These are phyloP conservation scores for Clohesyomyces aquaticus DNA, from an alignment of 495 filamentous ascomycete genomes.

Conservation along the genomic window DNA sequence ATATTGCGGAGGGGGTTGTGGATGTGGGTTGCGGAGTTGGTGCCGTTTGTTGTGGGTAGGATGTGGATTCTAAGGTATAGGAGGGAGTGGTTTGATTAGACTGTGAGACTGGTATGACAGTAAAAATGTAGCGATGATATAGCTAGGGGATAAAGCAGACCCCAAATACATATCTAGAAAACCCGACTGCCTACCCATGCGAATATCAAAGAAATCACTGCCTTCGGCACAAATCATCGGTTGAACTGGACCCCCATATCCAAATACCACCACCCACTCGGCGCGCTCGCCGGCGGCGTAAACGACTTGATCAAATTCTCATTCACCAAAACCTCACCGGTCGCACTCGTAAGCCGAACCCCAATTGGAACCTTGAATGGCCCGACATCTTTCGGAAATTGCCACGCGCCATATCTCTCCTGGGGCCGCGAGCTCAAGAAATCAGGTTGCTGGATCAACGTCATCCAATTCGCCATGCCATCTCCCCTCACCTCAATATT, in stretches of 20 bases:
- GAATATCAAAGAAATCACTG: no score
- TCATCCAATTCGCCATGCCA: background rate
- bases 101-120: no score
- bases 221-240: no score
- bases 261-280: background rate
- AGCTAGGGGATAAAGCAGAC: no score
- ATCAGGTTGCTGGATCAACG: background rate
- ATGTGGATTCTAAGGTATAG: slow-evolving; percentile 19
- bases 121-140: no score
- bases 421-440: background rate
- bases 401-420: background rate
- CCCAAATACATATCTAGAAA: no score
- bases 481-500: background rate
- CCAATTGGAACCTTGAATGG: background rate
- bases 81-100: slow-evolving; percentile 26
- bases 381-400: background rate
- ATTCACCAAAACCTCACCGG: background rate
- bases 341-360: background rate
- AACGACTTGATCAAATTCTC: background rate
- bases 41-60: slow-evolving; percentile 33
- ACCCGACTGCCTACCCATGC: no score
- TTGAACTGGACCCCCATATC: background rate
- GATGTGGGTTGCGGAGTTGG: slow-evolving; percentile 31
- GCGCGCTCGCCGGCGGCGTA: background rate
- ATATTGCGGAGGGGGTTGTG: slow-evolving; percentile 20